These are phyloP conservation scores for Trichoderma gracile DNA, from an alignment of 2,329 filamentous ascomycete species.

Conservation along the genomic window DNA sequence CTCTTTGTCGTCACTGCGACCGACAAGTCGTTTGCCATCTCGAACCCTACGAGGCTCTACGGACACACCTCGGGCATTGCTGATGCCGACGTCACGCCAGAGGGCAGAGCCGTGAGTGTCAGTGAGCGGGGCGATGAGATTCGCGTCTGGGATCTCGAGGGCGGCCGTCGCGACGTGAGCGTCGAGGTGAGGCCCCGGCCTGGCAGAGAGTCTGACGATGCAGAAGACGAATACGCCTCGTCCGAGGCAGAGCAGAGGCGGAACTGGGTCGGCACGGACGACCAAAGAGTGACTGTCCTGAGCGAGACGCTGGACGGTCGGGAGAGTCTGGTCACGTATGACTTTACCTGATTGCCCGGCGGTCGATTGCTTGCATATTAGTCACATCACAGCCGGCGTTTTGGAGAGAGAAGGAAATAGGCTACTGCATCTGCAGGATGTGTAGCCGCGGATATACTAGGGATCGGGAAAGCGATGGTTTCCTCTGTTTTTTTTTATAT, in stretches of 20 bases:
- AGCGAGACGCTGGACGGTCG: slow-evolving; percentile 67
- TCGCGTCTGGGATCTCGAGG: slow-evolving; percentile 87
- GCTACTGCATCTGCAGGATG: no score
- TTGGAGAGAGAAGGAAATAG: no score
- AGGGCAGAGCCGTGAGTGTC: slow-evolving; percentile 88
- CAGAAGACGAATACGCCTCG: slow-evolving; percentile 9
- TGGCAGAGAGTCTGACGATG: slow-evolving; percentile 28
- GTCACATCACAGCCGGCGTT: no score
- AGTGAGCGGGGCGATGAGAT: slow-evolving; percentile 76
- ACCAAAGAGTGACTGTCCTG: slow-evolving; percentile 86
- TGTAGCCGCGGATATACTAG: no score
- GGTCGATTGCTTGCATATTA: neutral
- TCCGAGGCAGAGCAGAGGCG: slow-evolving; percentile 48
- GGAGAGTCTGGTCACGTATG: slow-evolving; percentile 79
- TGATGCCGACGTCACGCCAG: slow-evolving; percentile 78
- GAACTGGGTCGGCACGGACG: slow-evolving; percentile 83
- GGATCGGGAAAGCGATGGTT: no score
- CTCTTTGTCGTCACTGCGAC: slow-evolving; percentile 80
- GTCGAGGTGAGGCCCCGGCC: slow-evolving; percentile 52
- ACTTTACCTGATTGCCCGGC: slow-evolving; percentile 63
- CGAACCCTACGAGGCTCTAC: slow-evolving; percentile 76
- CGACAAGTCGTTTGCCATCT: slow-evolving; percentile 64
- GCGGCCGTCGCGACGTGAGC: slow-evolving; percentile 56
- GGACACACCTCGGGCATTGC: slow-evolving; percentile 90
- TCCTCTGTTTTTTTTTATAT: no score